These are phyloP conservation scores for Jatropha curcas DNA, from an alignment of 345 rosid species.

Conservation along the genomic window DNA sequence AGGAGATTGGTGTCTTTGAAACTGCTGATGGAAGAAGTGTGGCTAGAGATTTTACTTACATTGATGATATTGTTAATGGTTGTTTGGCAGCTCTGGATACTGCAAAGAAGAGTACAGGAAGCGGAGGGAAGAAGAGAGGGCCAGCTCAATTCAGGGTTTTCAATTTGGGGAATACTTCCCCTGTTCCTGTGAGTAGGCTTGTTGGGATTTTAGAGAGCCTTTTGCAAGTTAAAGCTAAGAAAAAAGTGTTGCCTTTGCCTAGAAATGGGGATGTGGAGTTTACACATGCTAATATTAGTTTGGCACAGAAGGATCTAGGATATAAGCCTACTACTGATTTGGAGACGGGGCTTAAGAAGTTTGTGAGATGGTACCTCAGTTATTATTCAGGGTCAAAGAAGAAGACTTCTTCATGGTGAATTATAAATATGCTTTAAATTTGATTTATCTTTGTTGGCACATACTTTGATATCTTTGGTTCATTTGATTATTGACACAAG, in stretches of 20 bases:
- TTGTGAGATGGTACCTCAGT: constrained; percentile 66
- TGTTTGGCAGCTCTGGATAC: constrained; percentile 25
- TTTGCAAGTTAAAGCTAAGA: constrained; percentile 24
- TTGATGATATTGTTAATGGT: constrained; percentile 23
- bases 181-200: constrained; percentile 16
- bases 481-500: background rate
- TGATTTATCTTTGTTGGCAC: background rate
- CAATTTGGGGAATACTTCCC: constrained; percentile 27
- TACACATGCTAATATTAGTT: constrained; percentile 22
- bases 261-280: constrained; percentile 28
- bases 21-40: constrained; percentile 21
- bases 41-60: constrained; percentile 23
- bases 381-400: constrained; percentile 48
- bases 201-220: constrained; percentile 14
- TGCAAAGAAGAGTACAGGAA: constrained; percentile 21
- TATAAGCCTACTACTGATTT: constrained; percentile 29
- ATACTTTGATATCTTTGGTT: background rate
- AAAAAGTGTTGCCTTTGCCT: constrained; percentile 18
- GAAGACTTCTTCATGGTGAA: constrained; percentile 28
- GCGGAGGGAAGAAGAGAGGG: constrained; percentile 24
- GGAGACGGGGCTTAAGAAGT: constrained; percentile 69
- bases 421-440: background rate
- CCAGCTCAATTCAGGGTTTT: constrained; percentile 14
- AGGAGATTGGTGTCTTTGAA: constrained; percentile 12
- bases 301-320: constrained; percentile 22